These are phyloP conservation scores for Leucaena leucocephala DNA, from an alignment of 306 rosid genomes.

Conservation along the genomic window DNA sequence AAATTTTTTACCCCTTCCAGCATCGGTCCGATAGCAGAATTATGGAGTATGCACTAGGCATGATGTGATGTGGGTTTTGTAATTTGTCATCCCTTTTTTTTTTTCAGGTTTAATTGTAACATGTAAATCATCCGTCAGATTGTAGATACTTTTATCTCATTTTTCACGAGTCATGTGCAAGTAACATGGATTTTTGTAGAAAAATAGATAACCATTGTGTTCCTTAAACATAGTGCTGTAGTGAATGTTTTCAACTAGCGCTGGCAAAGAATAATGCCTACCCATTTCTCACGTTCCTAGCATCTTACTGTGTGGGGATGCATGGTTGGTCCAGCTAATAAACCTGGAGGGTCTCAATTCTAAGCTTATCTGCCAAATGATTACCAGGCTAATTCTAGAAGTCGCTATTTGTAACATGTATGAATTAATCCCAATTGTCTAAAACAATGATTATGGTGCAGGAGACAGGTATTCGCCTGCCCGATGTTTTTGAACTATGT, in stretches of 20 bases:
- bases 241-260: slow-evolving; percentile 12
- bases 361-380: slow-evolving; percentile 36
- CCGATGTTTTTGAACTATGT: slow-evolving; percentile 46
- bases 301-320: not conserved
- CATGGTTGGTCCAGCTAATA: not conserved
- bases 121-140: not conserved
- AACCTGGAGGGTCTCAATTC: not conserved
- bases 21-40: slow-evolving; percentile 26
- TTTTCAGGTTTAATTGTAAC: not conserved
- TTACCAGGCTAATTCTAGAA: slow-evolving; percentile 18
- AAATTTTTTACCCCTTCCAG: slow-evolving; percentile 19
- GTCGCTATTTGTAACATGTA: not conserved
- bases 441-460: not conserved
- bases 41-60: slow-evolving; percentile 21
- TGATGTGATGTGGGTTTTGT: not conserved
- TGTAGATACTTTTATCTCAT: not conserved
- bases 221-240: slow-evolving; percentile 14
- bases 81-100: not conserved
- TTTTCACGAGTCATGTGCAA: slow-evolving; percentile 17
- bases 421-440: too few relatives aligned
- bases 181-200: not conserved
- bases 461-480: slow-evolving; percentile 39
- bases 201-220: not conserved
- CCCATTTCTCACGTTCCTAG: not conserved
- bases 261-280: not conserved